Conservation (phyloP, 2,329 filamentous ascomycete genomes). For the Cercospora zeina region DNA sequence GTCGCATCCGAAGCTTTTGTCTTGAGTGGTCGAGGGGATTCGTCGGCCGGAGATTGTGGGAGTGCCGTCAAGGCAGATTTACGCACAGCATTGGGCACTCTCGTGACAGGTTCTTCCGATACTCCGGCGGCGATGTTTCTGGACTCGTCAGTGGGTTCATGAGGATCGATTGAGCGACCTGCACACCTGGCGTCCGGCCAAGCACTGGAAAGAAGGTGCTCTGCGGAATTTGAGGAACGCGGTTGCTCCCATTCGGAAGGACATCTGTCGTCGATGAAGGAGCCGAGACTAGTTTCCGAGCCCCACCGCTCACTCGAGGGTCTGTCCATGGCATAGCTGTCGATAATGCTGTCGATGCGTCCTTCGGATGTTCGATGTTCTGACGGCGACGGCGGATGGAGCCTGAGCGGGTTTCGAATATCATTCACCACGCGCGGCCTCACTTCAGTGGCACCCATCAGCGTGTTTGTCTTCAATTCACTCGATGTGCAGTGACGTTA, state of each 20-base stretch:
- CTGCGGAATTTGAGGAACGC: background rate
- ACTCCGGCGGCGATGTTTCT: background rate
- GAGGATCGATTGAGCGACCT: background rate
- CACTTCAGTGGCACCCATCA: conserved; percentile 12
- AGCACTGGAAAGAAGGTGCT: background rate
- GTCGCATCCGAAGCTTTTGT: conserved; percentile 23
- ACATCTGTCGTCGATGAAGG: conserved; percentile 35
- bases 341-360: conserved; percentile 11
- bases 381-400: conserved; percentile 12
- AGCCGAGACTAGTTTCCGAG: conserved; percentile 23
- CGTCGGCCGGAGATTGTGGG: conserved; percentile 6
- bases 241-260: conserved; percentile 27
- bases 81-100: conserved; percentile 4
- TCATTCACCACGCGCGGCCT: background rate
- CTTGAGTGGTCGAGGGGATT: conserved; percentile 5
- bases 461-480: background rate
- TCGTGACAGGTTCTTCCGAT: conserved; percentile 6
- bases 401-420: conserved; percentile 9
- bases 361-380: background rate
- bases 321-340: conserved; percentile 15
- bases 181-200: background rate
- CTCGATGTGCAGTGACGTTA: background rate
- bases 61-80: background rate
- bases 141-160: conserved; percentile 7
- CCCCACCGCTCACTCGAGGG: conserved; percentile 17